Conservation (phyloP, 805 yeast species). For the Candida taoyuanica region DNA sequence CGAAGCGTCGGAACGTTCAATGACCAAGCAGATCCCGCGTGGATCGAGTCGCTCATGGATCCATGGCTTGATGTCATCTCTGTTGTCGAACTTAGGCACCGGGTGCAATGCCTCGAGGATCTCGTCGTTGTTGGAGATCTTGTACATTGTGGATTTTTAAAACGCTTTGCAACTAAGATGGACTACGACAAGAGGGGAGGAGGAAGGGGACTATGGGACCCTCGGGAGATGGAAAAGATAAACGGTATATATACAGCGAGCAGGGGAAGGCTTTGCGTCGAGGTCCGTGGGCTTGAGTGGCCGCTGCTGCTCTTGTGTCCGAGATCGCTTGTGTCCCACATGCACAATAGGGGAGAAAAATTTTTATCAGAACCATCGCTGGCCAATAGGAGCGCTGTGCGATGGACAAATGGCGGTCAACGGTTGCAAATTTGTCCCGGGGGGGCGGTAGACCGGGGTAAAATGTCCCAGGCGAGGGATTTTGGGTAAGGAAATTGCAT, state of each 20-base stretch:
- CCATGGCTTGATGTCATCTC: conserved; percentile 29
- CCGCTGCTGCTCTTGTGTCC: conserved; percentile 2
- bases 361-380: conserved; percentile 26
- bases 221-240: conserved; percentile 16
- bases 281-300: no score
- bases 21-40: conserved; percentile 25
- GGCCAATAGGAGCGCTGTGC: conserved; percentile 14
- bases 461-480: not conserved
- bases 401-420: conserved; percentile 3
- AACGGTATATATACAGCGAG: conserved; percentile 8
- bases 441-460: not conserved
- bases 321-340: not conserved
- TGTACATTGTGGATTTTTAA: not conserved
- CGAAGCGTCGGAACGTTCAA: conserved; percentile 30
- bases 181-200: not conserved
- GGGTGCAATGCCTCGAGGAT: conserved; percentile 25
- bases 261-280: no score
- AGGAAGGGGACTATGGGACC: not conserved
- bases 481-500: no score
- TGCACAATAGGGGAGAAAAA: conserved; percentile 13
- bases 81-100: conserved; percentile 21
- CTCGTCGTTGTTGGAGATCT: conserved; percentile 22
- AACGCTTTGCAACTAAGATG: not conserved
- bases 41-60: conserved; percentile 19
- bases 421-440: not conserved